Conservation (phyloP, 345 rosid species). For the Syzygium oleosum region DNA sequence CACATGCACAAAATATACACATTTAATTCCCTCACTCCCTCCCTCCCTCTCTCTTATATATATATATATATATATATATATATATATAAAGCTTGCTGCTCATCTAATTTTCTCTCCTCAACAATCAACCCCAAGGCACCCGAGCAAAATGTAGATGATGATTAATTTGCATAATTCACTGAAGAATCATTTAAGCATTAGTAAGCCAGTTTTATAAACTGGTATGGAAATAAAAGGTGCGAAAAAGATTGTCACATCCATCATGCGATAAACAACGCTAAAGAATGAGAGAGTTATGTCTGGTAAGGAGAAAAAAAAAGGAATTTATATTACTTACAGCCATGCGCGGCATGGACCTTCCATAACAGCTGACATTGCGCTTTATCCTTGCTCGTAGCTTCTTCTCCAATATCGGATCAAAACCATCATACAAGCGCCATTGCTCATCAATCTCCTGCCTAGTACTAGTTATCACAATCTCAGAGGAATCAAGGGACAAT, state of each 20-base stretch:
- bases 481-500: constrained; percentile 81
- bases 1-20: neutral
- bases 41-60: too few species aligned
- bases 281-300: neutral
- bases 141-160: neutral
- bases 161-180: neutral
- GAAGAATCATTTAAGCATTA: neutral
- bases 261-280: neutral
- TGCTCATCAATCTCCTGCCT: constrained; percentile 95
- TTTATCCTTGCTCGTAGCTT: constrained; percentile 92
- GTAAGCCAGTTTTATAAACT: neutral
- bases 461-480: constrained; percentile 93
- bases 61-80: neutral
- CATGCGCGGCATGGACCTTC: constrained; percentile 96
- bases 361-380: constrained; percentile 95
- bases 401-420: constrained; percentile 88
- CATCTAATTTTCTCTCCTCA: neutral
- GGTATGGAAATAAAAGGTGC: neutral
- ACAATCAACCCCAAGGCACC: neutral
- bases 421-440: constrained; percentile 98
- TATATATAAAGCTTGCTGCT: neutral
- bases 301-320: neutral
- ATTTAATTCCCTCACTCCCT: too few species aligned
- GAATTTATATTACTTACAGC: constrained; percentile 53
- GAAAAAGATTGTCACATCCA: neutral